These are phyloP conservation scores for Chalciporus chontae DNA, from an alignment of 768 basidiomycete genomes.

Conservation along the genomic window DNA sequence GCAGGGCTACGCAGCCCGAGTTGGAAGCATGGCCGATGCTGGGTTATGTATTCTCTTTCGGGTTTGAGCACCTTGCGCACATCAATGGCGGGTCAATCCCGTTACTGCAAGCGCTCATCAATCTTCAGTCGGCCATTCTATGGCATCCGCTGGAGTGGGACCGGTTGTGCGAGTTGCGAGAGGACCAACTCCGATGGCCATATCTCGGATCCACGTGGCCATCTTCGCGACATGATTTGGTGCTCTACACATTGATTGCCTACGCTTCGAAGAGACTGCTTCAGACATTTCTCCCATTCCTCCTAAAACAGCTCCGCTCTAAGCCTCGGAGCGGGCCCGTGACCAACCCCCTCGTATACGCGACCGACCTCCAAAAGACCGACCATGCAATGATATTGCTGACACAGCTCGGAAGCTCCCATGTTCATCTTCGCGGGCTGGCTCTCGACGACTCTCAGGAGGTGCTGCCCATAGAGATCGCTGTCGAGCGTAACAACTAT, in stretches of 20 bases:
- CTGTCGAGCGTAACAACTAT: constrained; percentile 4
- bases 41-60: neutral
- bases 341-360: constrained; percentile 13
- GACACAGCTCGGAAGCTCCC: neutral
- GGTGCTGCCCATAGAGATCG: constrained; percentile 6
- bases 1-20: neutral
- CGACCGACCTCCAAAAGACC: constrained; percentile 1
- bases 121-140: neutral
- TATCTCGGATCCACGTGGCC: constrained; percentile 4
- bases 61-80: constrained; percentile 1
- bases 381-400: constrained; percentile 3
- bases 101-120: neutral
- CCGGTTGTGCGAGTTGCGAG: neutral
- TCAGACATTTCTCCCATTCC: neutral
- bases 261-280: neutral
- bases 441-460: neutral
- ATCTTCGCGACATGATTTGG: neutral
- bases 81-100: neutral
- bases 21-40: neutral
- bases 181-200: neutral
- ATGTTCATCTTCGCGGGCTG: constrained; percentile 7
- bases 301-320: no score
- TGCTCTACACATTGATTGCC: constrained; percentile 1
- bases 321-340: no score
- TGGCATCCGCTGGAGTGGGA: constrained; percentile 4